A percentile compares a stretch with the other conserved stretches of the same genome.
Evolutionary conservation across 805 yeast genomes (phyloP).

Genomic region (Jamesozyma rosinii): DNA sequence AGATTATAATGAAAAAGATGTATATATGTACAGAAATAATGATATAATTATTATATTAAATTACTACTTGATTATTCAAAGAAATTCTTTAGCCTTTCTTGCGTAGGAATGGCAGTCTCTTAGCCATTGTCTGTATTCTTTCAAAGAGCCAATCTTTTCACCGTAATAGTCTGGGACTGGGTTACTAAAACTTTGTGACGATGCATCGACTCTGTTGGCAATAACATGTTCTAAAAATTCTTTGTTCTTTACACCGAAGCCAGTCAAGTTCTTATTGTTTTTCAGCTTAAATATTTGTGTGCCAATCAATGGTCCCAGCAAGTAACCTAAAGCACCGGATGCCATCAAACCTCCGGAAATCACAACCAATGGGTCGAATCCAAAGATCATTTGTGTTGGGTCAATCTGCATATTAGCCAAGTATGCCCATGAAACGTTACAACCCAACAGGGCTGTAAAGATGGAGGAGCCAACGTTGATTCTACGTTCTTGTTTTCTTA

Average conservation of each 20-base stretch:
- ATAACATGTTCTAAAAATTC: constrained; percentile 65
- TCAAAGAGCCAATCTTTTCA: constrained; percentile 80
- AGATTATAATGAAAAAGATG: no score
- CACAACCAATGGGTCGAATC: constrained; percentile 81
- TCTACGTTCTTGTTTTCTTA: constrained; percentile 68
- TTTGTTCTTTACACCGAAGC: constrained; percentile 55
- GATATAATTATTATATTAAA: background rate
- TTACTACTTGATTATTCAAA: constrained; percentile 28
- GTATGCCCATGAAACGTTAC: constrained; percentile 61
- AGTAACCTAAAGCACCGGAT: constrained; percentile 68
- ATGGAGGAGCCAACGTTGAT: constrained; percentile 61
- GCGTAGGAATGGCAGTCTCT: constrained; percentile 88
- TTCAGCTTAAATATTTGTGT: constrained; percentile 53
- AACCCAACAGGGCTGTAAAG: constrained; percentile 57
- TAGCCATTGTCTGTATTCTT: constrained; percentile 88
- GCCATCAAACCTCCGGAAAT: constrained; percentile 63
- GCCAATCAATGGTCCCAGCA: constrained; percentile 78
- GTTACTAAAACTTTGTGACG: constrained; percentile 78
- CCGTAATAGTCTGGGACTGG: constrained; percentile 99
- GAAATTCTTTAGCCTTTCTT: constrained; percentile 69
- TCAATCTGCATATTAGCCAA: constrained; percentile 78
- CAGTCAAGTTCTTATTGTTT: constrained; percentile 38
- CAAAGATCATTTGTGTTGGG: constrained; percentile 75
- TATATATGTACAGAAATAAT: background rate
- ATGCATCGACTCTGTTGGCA: constrained; percentile 82